Evolutionary conservation across 192 early-diverging fungal species (phyloP).

Genomic region (Gigaspora rosea): DNA sequence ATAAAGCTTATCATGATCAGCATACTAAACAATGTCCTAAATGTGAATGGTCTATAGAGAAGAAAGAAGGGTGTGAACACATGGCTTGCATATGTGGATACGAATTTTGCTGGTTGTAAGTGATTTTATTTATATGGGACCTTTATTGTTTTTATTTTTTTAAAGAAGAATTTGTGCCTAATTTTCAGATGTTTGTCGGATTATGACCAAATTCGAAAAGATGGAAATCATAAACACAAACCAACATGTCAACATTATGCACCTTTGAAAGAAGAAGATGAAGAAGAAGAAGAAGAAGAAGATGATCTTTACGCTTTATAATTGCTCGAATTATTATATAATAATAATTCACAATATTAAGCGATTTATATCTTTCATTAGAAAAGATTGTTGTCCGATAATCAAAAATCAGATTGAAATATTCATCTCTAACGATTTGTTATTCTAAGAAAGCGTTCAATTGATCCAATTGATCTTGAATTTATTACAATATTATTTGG

Average conservation of each 20-base stretch:
- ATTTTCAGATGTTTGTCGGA: conserved; percentile 6
- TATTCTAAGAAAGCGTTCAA: no score
- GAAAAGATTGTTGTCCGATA: no score
- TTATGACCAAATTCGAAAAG: background rate
- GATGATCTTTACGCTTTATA: no score
- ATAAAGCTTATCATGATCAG: conserved; percentile 12
- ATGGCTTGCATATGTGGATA: conserved; percentile 8
- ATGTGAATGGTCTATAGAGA: conserved; percentile 12
- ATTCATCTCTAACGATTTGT: no score
- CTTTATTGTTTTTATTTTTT: background rate
- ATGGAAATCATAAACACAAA: conserved; percentile 17
- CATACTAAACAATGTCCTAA: conserved; percentile 21
- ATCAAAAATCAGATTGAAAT: no score
- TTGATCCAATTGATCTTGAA: no score
- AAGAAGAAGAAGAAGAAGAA: no score
- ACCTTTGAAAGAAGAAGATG: no score
- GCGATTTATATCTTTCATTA: no score
- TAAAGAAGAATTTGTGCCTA: background rate
- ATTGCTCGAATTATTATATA: no score
- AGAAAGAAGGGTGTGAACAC: conserved; percentile 25
- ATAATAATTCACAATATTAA: no score
- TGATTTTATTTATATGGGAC: background rate
- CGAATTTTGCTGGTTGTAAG: conserved; percentile 31
- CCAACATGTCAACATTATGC: conserved; percentile 19
- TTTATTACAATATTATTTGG: no score